phyloP scores from a whole-genome alignment of 257 asterid species.

The Lycium ferocissimum region DNA sequence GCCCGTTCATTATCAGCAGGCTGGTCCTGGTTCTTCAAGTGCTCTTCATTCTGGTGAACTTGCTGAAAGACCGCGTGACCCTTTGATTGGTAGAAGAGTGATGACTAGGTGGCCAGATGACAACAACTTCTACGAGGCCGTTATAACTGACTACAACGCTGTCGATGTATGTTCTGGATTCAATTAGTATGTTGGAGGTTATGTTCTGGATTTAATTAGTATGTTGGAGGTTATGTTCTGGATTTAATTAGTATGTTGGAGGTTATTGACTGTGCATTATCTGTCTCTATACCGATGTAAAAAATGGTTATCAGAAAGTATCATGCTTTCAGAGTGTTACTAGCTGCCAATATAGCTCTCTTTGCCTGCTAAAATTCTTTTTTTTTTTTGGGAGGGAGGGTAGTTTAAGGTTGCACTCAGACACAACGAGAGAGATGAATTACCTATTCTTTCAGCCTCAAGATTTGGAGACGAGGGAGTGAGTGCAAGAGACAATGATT shows the following conservation, averaged over 20 bases:
- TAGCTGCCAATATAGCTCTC: neutral
- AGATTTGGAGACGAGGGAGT: neutral
- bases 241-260: too few relatives aligned
- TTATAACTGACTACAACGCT: slow-evolving; percentile 74
- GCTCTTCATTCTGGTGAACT: slow-evolving; percentile 55
- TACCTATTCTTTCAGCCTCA: slow-evolving; percentile 21
- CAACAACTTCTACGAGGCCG: slow-evolving; percentile 91
- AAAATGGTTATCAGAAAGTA: slow-evolving; percentile 16
- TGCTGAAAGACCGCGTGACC: slow-evolving; percentile 60
- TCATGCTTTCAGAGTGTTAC: neutral
- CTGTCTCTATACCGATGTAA: neutral
- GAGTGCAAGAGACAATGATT: neutral
- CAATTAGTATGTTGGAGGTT: slow-evolving; percentile 30
- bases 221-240: neutral
- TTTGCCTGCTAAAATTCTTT: slow-evolving; percentile 9
- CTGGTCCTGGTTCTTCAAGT: slow-evolving; percentile 64
- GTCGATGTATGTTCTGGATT: slow-evolving; percentile 62
- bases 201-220: slow-evolving; percentile 38
- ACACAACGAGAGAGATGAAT: neutral
- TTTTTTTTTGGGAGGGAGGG: neutral
- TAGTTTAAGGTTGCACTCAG: neutral
- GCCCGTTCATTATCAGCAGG: slow-evolving; percentile 64
- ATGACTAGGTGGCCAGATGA: slow-evolving; percentile 96
- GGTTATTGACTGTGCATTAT: neutral
- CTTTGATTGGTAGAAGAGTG: slow-evolving; percentile 88